phyloP scores from a whole-genome alignment of 2,329 filamentous ascomycete genomes.

The Ophiostoma ips region DNA sequence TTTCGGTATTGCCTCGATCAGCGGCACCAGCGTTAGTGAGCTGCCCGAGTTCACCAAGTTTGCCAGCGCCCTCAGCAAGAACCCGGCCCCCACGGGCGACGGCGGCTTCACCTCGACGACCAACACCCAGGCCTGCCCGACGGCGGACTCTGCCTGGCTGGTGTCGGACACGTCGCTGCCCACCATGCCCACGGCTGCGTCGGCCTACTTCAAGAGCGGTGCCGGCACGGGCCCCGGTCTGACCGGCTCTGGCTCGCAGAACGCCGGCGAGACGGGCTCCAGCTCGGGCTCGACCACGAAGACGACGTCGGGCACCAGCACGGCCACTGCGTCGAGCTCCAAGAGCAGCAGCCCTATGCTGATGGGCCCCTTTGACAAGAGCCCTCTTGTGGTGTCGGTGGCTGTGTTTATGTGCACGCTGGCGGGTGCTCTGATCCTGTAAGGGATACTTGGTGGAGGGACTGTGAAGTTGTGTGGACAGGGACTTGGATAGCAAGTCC shows the following conservation, averaged over 20 bases:
- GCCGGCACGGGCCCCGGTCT: conserved; percentile 41
- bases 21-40: conserved; percentile 39
- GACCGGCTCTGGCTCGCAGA: conserved; percentile 38
- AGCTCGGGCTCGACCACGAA: conserved; percentile 23
- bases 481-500: background rate
- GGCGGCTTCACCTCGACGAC: conserved; percentile 36
- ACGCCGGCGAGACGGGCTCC: conserved; percentile 33
- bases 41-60: conserved; percentile 47
- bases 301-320: conserved; percentile 23
- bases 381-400: conserved; percentile 22
- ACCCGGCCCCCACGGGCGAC: conserved; percentile 36
- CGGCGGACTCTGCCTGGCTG: conserved; percentile 34
- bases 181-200: conserved; percentile 34
- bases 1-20: conserved; percentile 65
- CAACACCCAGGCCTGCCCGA: conserved; percentile 34
- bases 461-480: background rate
- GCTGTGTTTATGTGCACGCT: conserved; percentile 24
- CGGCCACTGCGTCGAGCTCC: conserved; percentile 21
- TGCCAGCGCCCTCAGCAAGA: conserved; percentile 31
- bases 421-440: conserved; percentile 27
- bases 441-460: conserved; percentile 5
- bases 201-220: conserved; percentile 39
- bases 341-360: conserved; percentile 18
- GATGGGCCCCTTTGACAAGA: conserved; percentile 23
- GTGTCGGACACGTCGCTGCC: conserved; percentile 36